These are phyloP conservation scores for Raddia distichophylla DNA, from an alignment of 176 grass and related monocot genomes.

Conservation along the genomic window DNA sequence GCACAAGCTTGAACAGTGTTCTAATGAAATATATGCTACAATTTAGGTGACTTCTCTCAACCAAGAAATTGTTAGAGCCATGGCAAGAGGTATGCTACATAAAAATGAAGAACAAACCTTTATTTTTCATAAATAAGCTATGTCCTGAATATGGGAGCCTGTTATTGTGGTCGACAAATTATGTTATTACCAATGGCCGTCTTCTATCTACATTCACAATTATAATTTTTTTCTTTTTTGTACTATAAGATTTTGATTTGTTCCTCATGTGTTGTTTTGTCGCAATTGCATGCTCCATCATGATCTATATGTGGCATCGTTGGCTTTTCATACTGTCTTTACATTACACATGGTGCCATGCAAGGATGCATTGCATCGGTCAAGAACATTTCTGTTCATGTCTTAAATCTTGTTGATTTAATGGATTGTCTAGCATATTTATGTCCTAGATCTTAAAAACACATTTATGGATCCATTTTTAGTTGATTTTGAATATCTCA, in stretches of 20 bases:
- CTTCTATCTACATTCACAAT: constrained; percentile 21
- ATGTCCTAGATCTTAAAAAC: neutral
- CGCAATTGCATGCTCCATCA: neutral
- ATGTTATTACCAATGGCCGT: neutral
- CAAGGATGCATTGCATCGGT: constrained; percentile 24
- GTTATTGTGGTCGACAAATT: neutral
- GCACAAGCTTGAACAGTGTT: constrained; percentile 11
- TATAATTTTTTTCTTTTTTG: constrained; percentile 6
- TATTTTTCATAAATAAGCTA: constrained; percentile 4
- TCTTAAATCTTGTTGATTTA: constrained; percentile 9
- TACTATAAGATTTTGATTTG: neutral
- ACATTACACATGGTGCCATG: neutral
- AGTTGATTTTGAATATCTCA: constrained; percentile 24
- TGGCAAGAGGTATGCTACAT: constrained; percentile 74
- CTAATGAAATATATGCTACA: neutral
- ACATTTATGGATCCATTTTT: constrained; percentile 22
- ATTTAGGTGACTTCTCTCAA: constrained; percentile 95
- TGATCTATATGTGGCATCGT: neutral
- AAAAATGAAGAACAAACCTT: constrained; percentile 7
- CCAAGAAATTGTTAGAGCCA: constrained; percentile 93
- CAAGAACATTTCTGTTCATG: neutral
- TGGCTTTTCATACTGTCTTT: neutral
- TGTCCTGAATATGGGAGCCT: constrained; percentile 7
- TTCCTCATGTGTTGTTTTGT: constrained; percentile 25
- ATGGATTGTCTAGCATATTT: neutral